Conservation (phyloP, 83 land plant species). For the Thuja plicata region DNA sequence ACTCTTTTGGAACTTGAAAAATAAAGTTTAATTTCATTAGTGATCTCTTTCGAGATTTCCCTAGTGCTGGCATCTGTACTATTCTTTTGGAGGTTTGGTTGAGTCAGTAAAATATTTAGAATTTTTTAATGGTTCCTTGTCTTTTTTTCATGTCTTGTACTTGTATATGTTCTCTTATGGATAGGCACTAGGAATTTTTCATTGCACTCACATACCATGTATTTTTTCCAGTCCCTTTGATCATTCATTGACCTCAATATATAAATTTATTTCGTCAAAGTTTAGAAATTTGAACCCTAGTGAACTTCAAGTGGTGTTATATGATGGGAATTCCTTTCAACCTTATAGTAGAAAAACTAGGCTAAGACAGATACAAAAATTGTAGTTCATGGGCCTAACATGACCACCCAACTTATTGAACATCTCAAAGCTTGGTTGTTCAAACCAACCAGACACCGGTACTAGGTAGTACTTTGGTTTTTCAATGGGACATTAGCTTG, state of each 20-base stretch:
- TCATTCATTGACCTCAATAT: background rate
- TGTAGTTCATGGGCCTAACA: no score
- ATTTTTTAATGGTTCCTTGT: background rate
- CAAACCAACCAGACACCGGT: no score
- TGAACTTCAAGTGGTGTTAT: background rate
- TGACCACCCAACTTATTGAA: no score
- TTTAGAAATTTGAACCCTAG: background rate
- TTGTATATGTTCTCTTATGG: no score
- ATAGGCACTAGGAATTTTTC: no score
- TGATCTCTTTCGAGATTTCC: background rate
- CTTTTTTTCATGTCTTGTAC: no score
- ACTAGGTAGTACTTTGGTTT: no score
- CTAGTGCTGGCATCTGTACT: background rate
- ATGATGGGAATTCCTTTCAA: background rate
- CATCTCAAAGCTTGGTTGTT: no score
- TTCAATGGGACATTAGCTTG: no score
- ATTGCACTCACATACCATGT: background rate
- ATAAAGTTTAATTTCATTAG: background rate
- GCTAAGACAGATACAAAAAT: no score
- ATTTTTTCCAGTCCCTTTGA: background rate
- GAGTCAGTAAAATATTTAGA: background rate
- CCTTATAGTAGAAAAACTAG: background rate
- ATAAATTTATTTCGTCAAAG: background rate
- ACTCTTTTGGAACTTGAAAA: background rate
- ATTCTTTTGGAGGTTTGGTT: background rate